These are phyloP conservation scores for Solanum ossicruentum DNA, from an alignment of 257 asterid genomes.

Conservation along the genomic window DNA sequence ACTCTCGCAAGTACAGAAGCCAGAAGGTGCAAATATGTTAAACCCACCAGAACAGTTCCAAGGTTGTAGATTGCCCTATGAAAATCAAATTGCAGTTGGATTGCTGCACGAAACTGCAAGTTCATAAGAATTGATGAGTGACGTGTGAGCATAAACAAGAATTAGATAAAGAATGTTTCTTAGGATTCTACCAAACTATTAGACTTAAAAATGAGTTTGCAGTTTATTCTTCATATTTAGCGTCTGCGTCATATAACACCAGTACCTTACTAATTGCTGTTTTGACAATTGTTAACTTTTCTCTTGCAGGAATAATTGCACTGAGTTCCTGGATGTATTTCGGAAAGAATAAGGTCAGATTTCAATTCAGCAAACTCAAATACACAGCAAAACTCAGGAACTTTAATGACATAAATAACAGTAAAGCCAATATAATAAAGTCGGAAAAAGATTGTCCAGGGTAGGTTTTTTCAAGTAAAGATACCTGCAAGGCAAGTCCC, in stretches of 20 bases:
- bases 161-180: not conserved
- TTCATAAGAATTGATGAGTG: not conserved
- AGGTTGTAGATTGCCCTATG: constrained; percentile 99
- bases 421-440: not conserved
- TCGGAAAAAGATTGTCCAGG: not conserved
- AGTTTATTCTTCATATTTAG: not conserved
- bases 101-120: constrained; percentile 92
- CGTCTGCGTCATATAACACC: not conserved
- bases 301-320: constrained; percentile 98
- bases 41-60: constrained; percentile 97
- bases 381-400: constrained; percentile 3
- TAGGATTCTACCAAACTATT: not conserved
- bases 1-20: not conserved
- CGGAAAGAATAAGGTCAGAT: not conserved
- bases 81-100: constrained; percentile 93
- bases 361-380: not conserved
- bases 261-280: constrained; percentile 91
- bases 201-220: not conserved
- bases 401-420: not conserved
- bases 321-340: constrained; percentile 77
- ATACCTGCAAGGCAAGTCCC: constrained; percentile 99
- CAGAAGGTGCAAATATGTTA: not conserved
- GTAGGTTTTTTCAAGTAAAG: not conserved
- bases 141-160: not conserved
- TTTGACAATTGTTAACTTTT: constrained; percentile 82